Percentiles rank a stretch among this genome's conserved stretches.
phyloP scores from a whole-genome alignment of 2,329 filamentous ascomycete species.

The Paecilomyces niveus region DNA sequence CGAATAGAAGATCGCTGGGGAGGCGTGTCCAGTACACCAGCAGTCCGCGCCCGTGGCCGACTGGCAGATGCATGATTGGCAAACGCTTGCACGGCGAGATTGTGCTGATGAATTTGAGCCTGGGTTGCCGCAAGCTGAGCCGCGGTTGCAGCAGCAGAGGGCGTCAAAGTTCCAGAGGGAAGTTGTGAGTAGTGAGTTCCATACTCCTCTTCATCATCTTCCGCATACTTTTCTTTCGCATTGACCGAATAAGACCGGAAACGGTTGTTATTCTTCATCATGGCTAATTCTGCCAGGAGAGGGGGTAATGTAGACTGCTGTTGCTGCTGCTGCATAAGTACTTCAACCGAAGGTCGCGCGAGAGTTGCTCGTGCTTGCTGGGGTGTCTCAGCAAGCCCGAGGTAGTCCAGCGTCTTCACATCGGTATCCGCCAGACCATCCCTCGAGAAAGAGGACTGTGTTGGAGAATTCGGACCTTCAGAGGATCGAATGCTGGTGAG shows the following conservation, averaged over 20 bases:
- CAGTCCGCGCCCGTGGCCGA: constrained; percentile 82
- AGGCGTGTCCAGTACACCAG: constrained; percentile 79
- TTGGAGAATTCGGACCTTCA: constrained; percentile 80
- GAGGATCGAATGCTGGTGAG: constrained; percentile 82
- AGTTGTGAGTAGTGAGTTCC: constrained; percentile 50
- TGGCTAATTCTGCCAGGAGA: constrained; percentile 67
- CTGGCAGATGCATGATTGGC: constrained; percentile 74
- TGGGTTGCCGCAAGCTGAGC: constrained; percentile 56
- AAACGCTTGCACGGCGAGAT: constrained; percentile 87
- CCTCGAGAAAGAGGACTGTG: constrained; percentile 76
- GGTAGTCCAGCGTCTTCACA: constrained; percentile 88
- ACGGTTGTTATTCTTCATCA: constrained; percentile 72
- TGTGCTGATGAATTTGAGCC: constrained; percentile 76
- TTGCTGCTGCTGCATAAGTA: constrained; percentile 44
- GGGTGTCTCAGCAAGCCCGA: constrained; percentile 89
- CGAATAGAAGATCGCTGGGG: constrained; percentile 57
- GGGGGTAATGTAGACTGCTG: constrained; percentile 47
- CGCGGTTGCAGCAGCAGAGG: constrained; percentile 49
- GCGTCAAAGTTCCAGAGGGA: constrained; percentile 55
- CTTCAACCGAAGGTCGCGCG: constrained; percentile 52
- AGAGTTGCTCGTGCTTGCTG: constrained; percentile 70
- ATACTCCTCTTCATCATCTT: constrained; percentile 76
- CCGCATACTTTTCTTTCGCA: constrained; percentile 93
- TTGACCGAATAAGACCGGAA: constrained; percentile 98
- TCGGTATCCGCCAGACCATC: constrained; percentile 81